These are phyloP conservation scores for Lactuca sativa DNA, from an alignment of 129 eudicot genomes.

Conservation along the genomic window DNA sequence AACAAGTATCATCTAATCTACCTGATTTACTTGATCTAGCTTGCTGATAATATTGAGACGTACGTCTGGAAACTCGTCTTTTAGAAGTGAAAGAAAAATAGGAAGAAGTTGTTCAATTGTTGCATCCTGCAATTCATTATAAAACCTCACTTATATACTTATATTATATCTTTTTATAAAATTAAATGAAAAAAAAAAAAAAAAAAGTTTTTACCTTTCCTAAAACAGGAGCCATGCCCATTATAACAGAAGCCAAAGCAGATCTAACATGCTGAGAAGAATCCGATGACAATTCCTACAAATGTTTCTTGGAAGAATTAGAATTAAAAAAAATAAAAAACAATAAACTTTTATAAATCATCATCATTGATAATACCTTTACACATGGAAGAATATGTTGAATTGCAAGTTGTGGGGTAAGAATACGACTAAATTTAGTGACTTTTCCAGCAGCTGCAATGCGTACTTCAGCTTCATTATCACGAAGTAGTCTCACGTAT, in stretches of 20 bases:
- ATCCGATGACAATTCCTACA: conserved; percentile 95
- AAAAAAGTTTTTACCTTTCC: conserved; percentile 68
- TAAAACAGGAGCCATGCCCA: conserved; percentile 99
- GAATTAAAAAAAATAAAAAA: conserved; percentile 14
- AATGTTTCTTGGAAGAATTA: conserved; percentile 17
- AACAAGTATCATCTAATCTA: neutral
- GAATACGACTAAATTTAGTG: conserved; percentile 91
- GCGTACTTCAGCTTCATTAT: conserved; percentile 99
- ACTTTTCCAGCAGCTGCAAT: conserved; percentile 99
- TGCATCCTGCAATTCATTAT: conserved; percentile 72
- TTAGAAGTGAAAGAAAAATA: conserved; percentile 88
- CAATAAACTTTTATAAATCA: neutral
- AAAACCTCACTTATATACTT: too few species aligned
- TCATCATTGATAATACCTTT: conserved; percentile 50
- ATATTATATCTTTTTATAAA: neutral
- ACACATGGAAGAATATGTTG: conserved; percentile 99
- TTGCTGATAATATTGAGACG: conserved; percentile 98
- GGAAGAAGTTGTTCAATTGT: conserved; percentile 99
- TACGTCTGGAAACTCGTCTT: conserved; percentile 98
- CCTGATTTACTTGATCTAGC: conserved; percentile 99
- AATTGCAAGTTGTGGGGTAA: conserved; percentile 87
- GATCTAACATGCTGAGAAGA: conserved; percentile 99
- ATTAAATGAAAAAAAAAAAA: neutral
- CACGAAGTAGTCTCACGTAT: conserved; percentile 95
- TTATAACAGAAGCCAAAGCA: conserved; percentile 95